These are phyloP conservation scores for Mycena capillaripes DNA, from an alignment of 768 basidiomycete species.

Conservation along the genomic window DNA sequence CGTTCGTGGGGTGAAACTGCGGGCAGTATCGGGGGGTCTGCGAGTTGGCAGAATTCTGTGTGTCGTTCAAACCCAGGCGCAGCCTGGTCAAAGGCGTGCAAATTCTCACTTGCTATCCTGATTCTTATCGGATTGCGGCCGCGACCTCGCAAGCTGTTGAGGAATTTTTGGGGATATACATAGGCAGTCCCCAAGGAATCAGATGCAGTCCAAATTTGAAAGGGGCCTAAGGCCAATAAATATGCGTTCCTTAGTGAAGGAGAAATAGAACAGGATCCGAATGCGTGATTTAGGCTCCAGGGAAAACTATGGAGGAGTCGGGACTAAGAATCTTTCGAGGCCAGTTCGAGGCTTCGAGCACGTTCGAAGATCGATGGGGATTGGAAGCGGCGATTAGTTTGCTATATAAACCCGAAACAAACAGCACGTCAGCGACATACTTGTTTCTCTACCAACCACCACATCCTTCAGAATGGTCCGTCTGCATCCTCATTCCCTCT, in stretches of 20 bases:
- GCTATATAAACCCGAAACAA: slow-evolving; percentile 20
- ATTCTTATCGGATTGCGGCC: not conserved
- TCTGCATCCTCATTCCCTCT: not conserved
- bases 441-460: slow-evolving; percentile 19
- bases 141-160: no score
- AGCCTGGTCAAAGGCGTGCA: not conserved
- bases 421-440: not conserved
- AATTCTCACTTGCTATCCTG: no score
- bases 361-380: slow-evolving; percentile 25
- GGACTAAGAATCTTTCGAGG: no score
- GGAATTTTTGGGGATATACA: not conserved
- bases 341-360: not conserved
- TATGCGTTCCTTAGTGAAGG: no score
- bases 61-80: no score
- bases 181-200: not conserved
- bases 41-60: not conserved
- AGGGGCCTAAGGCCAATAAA: no score
- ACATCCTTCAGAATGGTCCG: slow-evolving; percentile 26
- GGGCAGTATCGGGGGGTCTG: not conserved
- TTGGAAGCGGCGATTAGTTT: slow-evolving; percentile 1
- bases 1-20: no score
- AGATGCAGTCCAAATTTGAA: no score
- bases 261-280: no score
- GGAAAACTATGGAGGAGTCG: no score
- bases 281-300: no score